These are phyloP conservation scores for Globisporangium splendens DNA, from an alignment of 352 stramenopile species.

Conservation along the genomic window DNA sequence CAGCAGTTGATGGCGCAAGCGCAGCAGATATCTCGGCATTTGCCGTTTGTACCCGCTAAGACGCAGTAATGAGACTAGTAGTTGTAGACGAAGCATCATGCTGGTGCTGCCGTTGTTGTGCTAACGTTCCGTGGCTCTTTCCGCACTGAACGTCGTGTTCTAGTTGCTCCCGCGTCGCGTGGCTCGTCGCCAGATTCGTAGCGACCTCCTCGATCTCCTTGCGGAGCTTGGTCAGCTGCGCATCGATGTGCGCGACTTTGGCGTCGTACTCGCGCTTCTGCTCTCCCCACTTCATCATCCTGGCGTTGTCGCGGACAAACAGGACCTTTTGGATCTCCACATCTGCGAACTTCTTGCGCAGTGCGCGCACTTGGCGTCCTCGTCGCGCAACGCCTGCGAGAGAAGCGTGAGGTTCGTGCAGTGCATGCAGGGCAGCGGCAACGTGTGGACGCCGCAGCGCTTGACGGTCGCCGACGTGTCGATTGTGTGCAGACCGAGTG, in stretches of 20 bases:
- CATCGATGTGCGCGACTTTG: slow-evolving; percentile 30
- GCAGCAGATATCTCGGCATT: not conserved
- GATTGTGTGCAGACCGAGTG: slow-evolving; percentile 43
- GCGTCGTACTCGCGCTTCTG: slow-evolving; percentile 47
- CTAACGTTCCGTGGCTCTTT: slow-evolving; percentile 7
- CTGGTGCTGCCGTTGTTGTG: not conserved
- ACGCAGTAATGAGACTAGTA: not conserved
- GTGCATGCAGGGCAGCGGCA: slow-evolving; percentile 56
- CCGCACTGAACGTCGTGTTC: slow-evolving; percentile 4
- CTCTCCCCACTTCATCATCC: slow-evolving; percentile 53
- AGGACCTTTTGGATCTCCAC: slow-evolving; percentile 42
- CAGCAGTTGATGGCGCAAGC: slow-evolving; percentile 18
- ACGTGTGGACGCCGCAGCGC: slow-evolving; percentile 24
- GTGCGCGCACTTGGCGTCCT: slow-evolving; percentile 28
- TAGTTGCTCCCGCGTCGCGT: slow-evolving; percentile 10
- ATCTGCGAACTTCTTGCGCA: slow-evolving; percentile 37
- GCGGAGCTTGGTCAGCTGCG: slow-evolving; percentile 12
- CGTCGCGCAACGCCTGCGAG: slow-evolving; percentile 16
- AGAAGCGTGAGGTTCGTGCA: slow-evolving; percentile 37
- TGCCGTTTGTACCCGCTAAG: too few relatives aligned
- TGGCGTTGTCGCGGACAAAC: slow-evolving; percentile 40
- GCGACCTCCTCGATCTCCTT: slow-evolving; percentile 17
- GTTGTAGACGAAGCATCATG: not conserved
- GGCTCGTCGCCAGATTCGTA: slow-evolving; percentile 5
- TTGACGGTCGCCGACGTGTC: slow-evolving; percentile 38